Conservation (phyloP, 495 filamentous ascomycete species). For the Chaetomium tenue region DNA sequence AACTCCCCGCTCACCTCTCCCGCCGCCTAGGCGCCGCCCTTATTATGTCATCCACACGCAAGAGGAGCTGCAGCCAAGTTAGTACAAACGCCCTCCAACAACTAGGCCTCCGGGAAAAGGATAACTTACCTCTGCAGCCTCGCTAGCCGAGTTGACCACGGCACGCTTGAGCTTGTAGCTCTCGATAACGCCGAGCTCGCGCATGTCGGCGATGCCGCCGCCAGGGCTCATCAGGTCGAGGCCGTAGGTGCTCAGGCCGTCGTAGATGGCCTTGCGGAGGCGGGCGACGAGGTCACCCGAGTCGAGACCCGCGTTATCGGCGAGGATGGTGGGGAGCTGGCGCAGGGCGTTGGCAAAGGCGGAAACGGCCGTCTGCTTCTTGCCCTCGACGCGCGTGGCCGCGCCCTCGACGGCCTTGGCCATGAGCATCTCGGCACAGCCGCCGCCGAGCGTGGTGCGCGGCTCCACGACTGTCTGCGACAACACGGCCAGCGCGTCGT, state of each 20-base stretch:
- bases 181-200: conserved; percentile 91
- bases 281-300: conserved; percentile 90
- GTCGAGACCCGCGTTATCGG: conserved; percentile 95
- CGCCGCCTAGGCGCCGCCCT: conserved; percentile 41
- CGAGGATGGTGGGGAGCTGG: conserved; percentile 93
- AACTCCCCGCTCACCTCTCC: conserved; percentile 26
- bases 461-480: conserved; percentile 97
- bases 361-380: conserved; percentile 92
- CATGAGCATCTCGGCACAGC: conserved; percentile 98
- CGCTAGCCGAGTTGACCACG: conserved; percentile 89
- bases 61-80: conserved; percentile 31
- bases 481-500: conserved; percentile 94
- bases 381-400: conserved; percentile 90
- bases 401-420: conserved; percentile 94
- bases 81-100: conserved; percentile 12
- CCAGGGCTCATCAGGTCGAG: conserved; percentile 86
- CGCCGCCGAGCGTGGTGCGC: conserved; percentile 88
- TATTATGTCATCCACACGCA: conserved; percentile 44
- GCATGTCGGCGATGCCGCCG: conserved; percentile 94
- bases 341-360: conserved; percentile 84
- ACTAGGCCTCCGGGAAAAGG: conserved; percentile 1
- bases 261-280: conserved; percentile 88
- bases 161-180: conserved; percentile 98
- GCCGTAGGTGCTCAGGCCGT: conserved; percentile 87
- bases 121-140: conserved; percentile 84